Conservation (phyloP, 1,284 basidiomycete species). For the Meripilus lineatus region DNA sequence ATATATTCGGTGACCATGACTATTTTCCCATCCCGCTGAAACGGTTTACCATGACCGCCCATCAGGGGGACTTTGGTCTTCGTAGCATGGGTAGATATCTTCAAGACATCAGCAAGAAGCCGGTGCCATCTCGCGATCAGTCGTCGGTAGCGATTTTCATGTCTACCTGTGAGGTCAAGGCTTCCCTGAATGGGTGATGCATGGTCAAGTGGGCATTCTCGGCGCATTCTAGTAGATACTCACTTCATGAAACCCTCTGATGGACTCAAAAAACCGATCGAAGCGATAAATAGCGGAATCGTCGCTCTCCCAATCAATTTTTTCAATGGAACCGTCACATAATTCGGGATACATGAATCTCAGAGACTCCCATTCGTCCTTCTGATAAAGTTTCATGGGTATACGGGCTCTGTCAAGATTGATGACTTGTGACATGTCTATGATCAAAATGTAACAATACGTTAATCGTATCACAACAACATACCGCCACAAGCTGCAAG, state of each 20-base stretch:
- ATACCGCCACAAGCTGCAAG: no score
- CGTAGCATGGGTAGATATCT: neutral
- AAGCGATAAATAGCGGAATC: neutral
- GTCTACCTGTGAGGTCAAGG: conserved; percentile 1
- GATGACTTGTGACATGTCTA: neutral
- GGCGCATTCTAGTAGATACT: neutral
- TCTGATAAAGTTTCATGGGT: neutral
- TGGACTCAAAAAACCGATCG: neutral
- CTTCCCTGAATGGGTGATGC: neutral
- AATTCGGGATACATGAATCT: no score
- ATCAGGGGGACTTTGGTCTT: neutral
- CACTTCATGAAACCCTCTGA: conserved; percentile 3
- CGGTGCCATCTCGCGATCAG: neutral
- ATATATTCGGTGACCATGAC: no score
- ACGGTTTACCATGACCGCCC: no score
- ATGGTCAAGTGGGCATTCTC: neutral
- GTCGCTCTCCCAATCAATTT: neutral
- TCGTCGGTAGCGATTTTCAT: neutral
- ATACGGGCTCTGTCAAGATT: neutral
- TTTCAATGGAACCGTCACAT: neutral
- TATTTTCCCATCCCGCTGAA: no score
- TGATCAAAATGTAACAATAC: neutral
- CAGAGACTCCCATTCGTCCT: neutral
- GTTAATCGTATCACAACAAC: neutral
- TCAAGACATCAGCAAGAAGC: neutral